These are phyloP conservation scores for Cicer cuneatum DNA, from an alignment of 306 rosid species.

Conservation along the genomic window DNA sequence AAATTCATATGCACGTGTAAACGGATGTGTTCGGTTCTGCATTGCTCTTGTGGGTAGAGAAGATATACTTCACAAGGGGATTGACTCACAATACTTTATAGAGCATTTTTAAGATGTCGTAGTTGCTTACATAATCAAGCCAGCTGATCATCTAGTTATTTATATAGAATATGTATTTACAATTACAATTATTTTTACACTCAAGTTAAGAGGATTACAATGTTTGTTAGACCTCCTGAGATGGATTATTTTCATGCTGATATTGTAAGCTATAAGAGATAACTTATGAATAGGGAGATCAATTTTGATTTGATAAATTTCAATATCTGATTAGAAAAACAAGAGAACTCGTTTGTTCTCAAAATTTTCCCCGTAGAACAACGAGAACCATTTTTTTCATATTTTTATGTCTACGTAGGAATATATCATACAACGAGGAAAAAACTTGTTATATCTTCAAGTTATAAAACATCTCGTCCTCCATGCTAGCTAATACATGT, in stretches of 20 bases:
- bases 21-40: constrained; percentile 26
- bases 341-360: background rate
- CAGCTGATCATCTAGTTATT: constrained; percentile 36
- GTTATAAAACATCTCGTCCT: too few relatives aligned
- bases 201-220: background rate
- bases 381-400: too few relatives aligned
- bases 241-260: constrained; percentile 11
- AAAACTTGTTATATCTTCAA: too few relatives aligned
- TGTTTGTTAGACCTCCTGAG: constrained; percentile 10
- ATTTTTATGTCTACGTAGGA: too few relatives aligned
- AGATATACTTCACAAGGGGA: constrained; percentile 37
- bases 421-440: too few relatives aligned
- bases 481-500: too few relatives aligned
- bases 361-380: too few relatives aligned
- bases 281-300: background rate
- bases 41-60: constrained; percentile 6
- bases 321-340: constrained; percentile 1
- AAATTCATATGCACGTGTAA: constrained; percentile 12
- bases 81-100: constrained; percentile 9
- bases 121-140: constrained; percentile 27
- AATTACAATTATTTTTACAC: constrained; percentile 2
- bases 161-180: constrained; percentile 33
- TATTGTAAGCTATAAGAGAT: constrained; percentile 10
- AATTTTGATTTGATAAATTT: constrained; percentile 20
- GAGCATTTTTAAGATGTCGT: constrained; percentile 6